Conservation (phyloP, 2,329 filamentous ascomycete genomes). For the Penicillium sclerotiorum region DNA sequence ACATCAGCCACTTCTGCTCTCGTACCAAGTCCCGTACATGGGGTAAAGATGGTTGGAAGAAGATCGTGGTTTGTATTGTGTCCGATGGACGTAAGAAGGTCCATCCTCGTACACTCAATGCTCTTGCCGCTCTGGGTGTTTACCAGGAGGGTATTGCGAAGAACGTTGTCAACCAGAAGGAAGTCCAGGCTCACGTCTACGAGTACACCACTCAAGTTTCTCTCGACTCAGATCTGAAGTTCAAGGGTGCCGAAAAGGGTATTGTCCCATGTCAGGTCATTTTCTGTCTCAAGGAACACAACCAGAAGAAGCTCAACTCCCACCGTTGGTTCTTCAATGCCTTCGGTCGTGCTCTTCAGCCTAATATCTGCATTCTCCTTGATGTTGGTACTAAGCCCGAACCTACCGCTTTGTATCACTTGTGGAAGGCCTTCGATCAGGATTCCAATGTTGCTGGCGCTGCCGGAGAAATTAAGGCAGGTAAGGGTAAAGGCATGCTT, state of each 20-base stretch:
- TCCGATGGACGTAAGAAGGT: conserved; percentile 93
- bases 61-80: conserved; percentile 97
- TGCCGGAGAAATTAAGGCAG: conserved; percentile 96
- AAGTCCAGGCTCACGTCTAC: conserved; percentile 95
- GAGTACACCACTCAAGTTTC: conserved; percentile 99
- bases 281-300: conserved; percentile 97
- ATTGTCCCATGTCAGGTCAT: conserved; percentile 98
- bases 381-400: conserved; percentile 95
- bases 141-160: conserved; percentile 99
- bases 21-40: conserved; percentile 90
- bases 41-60: conserved; percentile 98
- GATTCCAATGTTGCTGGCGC: conserved; percentile 97
- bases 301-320: conserved; percentile 95
- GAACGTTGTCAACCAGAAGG: conserved; percentile 94
- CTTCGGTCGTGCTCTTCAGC: conserved; percentile 87
- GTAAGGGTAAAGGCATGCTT: conserved; percentile 81
- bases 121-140: conserved; percentile 92
- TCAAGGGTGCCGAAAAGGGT: conserved; percentile 98
- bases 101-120: conserved; percentile 89
- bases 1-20: conserved; percentile 94
- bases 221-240: conserved; percentile 91
- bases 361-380: conserved; percentile 94
- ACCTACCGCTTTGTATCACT: conserved; percentile 86
- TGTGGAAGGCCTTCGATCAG: conserved; percentile 98
- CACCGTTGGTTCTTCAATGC: conserved; percentile 99